Percentiles rank a stretch among this genome's conserved stretches.
Evolutionary conservation across 2,329 filamentous ascomycete species (phyloP).

Genomic region (Colletotrichum orbiculare): DNA sequence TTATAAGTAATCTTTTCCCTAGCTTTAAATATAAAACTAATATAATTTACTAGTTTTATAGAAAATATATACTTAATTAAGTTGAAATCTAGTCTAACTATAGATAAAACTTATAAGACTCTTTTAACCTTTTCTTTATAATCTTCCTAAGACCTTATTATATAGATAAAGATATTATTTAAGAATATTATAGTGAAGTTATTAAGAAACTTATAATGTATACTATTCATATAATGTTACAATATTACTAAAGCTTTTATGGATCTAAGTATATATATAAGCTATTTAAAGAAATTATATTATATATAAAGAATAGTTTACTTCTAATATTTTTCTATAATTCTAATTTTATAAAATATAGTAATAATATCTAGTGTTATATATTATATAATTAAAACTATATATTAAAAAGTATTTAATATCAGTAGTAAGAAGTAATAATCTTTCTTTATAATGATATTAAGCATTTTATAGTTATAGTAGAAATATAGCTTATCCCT

Average conservation of each 20-base stretch:
- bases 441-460: no score
- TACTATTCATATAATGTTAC: constrained; percentile 38
- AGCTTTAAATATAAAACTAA: no score
- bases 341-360: constrained; percentile 46
- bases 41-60: no score
- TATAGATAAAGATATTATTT: constrained; percentile 38
- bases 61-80: no score
- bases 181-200: constrained; percentile 37
- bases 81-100: background rate
- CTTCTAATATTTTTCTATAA: constrained; percentile 46
- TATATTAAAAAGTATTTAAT: background rate
- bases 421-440: background rate
- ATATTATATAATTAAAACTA: background rate
- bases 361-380: constrained; percentile 36
- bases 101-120: background rate
- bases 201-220: constrained; percentile 37
- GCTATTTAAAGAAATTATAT: constrained; percentile 47
- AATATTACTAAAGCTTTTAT: constrained; percentile 37
- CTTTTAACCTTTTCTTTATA: background rate
- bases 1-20: no score
- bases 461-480: no score
- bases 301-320: constrained; percentile 47
- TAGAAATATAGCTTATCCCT: no score
- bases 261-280: constrained; percentile 44
- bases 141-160: accelerated